phyloP scores from a whole-genome alignment of 805 yeast species.

The Teunomyces gatunensis region DNA sequence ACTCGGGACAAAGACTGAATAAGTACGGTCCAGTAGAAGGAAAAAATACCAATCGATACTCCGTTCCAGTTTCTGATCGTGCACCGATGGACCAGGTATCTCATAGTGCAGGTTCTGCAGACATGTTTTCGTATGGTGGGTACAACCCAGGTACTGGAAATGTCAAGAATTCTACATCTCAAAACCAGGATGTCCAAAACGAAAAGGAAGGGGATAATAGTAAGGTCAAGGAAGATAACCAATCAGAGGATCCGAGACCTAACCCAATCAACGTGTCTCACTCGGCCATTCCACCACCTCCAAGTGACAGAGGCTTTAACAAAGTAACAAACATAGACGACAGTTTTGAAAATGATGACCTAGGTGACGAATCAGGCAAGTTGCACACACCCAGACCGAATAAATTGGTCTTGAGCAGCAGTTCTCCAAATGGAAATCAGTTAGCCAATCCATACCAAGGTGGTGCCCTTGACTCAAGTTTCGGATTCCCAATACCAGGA shows the following conservation, averaged over 20 bases:
- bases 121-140: constrained; percentile 1
- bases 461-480: constrained; percentile 18
- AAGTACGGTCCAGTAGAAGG: constrained; percentile 28
- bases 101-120: background rate
- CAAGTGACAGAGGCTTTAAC: background rate
- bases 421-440: constrained; percentile 8
- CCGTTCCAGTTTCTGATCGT: background rate
- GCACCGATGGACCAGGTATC: background rate
- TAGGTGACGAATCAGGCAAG: constrained; percentile 6
- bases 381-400: constrained; percentile 10
- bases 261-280: background rate
- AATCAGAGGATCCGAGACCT: background rate
- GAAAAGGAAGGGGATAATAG: background rate
- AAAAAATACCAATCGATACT: constrained; percentile 2
- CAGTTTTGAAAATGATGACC: constrained; percentile 25
- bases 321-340: constrained; percentile 26
- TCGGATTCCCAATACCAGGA: constrained; percentile 45
- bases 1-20: constrained; percentile 14
- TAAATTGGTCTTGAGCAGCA: constrained; percentile 1
- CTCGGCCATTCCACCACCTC: background rate
- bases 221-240: background rate
- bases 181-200: background rate
- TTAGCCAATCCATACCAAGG: constrained; percentile 29
- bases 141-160: background rate
- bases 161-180: background rate